Evolutionary conservation across 23 red algal species (phyloP), one percentile per base, ranked within the genome.

Genomic region (Gracilaria gracilis): DNA sequence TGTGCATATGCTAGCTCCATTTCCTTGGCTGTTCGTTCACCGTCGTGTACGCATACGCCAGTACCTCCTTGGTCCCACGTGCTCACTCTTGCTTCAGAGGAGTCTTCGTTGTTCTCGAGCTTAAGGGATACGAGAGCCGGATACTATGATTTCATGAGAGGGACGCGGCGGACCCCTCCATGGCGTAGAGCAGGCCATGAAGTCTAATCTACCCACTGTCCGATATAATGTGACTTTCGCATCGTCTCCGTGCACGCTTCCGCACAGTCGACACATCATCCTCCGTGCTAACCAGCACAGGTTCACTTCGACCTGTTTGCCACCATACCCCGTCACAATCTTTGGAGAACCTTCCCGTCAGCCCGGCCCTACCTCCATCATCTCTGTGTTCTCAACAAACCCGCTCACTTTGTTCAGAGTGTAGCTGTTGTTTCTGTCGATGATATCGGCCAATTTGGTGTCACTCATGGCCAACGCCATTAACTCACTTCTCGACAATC

Each of bases 231-330:
- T 20, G 59, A 64, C 59, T n/a, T 20, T 6, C 28, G 59, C 28
- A 64, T n/a, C 17, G 59, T 11, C 59, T 6, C 8, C 59, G 21
- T 31, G 59, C 8, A 27, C 28, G 59, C 59, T 64, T 64, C n/a
- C n/a, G 28, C 28, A 64, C 59, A n/a, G 59, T 64, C 21, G 59
- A 64, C 21, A 64, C 28, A n/a, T n/a, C 59, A 20, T 64, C 59
- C 59, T 31, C 28, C n/a, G 59, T 64, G 59, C 59, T 64, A n/a
- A 64, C 59, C 59, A 64, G 28, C 59, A 64, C n/a, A n/a, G 59
- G 59, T 31, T 64, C 59, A 64, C 59, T 64, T 64, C 17, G 21
- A 31, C n/a, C 59, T 27, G 59, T 64, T 64, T 64, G 59, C 59
- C 59, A 64, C 59, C 59, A 64, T 20, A 64, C 21, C 28, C 59